Percentiles rank a stretch among this genome's conserved stretches.
phyloP scores from a whole-genome alignment of 78 protist genomes.

The Dictyostelium purpureum region DNA sequence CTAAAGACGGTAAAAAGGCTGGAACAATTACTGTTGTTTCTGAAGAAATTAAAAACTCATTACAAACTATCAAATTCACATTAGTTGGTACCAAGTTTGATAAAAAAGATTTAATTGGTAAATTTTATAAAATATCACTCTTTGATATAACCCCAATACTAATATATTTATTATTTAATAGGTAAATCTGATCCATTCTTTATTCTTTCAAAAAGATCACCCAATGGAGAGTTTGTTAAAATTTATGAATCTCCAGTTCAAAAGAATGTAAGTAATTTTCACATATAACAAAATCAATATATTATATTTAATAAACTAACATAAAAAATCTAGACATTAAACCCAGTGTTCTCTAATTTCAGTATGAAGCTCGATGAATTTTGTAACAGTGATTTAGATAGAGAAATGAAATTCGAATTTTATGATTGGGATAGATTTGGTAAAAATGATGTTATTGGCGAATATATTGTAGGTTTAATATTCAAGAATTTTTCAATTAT shows the following conservation, averaged over 20 bases:
- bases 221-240: not conserved
- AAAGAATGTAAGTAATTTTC: too few species aligned
- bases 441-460: slow-evolving; percentile 79
- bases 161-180: too few species aligned
- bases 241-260: slow-evolving; percentile 11
- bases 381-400: slow-evolving; percentile 55
- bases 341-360: slow-evolving; percentile 60
- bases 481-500: too few species aligned
- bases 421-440: slow-evolving; percentile 82
- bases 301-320: not conserved
- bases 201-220: slow-evolving; percentile 8
- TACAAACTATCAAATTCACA: not conserved
- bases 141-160: too few species aligned
- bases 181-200: slow-evolving; percentile 48
- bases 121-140: too few species aligned
- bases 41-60: not conserved
- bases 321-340: slow-evolving; percentile 38
- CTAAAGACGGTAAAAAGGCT: not conserved
- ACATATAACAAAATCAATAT: not conserved
- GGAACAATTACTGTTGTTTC: slow-evolving; percentile 17
- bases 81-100: slow-evolving; percentile 10
- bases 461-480: not conserved
- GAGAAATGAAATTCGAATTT: slow-evolving; percentile 42
- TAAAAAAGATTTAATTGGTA: slow-evolving; percentile 61
- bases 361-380: slow-evolving; percentile 10